Conservation (phyloP, 495 filamentous ascomycete genomes). For the Sporormia fimetaria region DNA sequence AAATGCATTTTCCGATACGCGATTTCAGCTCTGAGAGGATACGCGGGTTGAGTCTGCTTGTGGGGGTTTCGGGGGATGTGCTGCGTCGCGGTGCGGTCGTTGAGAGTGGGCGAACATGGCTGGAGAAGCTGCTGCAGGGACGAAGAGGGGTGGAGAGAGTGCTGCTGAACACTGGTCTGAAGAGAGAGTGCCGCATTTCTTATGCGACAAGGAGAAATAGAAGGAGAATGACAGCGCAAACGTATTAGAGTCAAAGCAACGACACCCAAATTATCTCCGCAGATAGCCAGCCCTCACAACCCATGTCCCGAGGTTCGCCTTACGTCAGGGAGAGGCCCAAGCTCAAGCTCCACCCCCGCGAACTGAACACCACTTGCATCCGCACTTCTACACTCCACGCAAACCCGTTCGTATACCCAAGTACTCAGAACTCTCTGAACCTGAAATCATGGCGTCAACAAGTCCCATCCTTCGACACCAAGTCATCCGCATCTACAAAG, state of each 20-base stretch:
- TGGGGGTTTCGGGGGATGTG: conserved; percentile 6
- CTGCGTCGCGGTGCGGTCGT: conserved; percentile 1
- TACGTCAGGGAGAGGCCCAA: conserved; percentile 1
- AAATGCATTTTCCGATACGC: conserved; percentile 73
- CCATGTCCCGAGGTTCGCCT: neutral
- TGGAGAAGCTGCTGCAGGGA: no score
- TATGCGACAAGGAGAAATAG: no score
- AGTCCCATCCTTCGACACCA: conserved; percentile 50
- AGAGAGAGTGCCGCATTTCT: no score
- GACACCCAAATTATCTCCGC: no score
- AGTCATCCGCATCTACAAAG: conserved; percentile 88
- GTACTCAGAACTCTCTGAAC: neutral
- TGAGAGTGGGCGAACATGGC: no score
- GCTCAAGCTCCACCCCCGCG: neutral
- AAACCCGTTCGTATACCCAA: neutral
- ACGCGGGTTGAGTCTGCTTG: conserved; percentile 33
- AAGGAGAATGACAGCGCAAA: no score
- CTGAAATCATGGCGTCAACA: conserved; percentile 32
- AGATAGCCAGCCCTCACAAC: neutral
- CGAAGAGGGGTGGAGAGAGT: no score
- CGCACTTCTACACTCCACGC: neutral
- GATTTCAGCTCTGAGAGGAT: conserved; percentile 69
- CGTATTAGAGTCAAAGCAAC: no score
- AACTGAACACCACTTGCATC: neutral
- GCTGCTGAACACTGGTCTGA: no score